Percentiles rank a stretch among this genome's conserved stretches.
phyloP scores from a whole-genome alignment of 2,329 filamentous ascomycete species.

The Cordyceps fumosorosea region DNA sequence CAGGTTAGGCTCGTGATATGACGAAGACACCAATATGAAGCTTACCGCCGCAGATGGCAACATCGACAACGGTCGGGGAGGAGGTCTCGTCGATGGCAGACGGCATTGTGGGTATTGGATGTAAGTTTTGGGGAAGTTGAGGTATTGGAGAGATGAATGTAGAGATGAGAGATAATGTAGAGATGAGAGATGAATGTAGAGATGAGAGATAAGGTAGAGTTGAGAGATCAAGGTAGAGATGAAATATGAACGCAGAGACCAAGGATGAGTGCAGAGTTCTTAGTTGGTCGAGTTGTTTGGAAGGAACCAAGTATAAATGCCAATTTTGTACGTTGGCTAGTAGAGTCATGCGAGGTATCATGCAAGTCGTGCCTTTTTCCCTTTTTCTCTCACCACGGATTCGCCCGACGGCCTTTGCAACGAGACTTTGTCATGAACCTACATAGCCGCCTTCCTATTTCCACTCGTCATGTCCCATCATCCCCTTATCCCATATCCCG shows the following conservation, averaged over 20 bases:
- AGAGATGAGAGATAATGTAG: too few species aligned
- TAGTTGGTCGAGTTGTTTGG: background rate
- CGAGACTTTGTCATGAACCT: too few species aligned
- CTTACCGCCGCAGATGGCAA: slow-evolving; percentile 32
- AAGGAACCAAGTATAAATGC: background rate
- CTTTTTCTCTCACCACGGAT: background rate
- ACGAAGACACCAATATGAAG: background rate
- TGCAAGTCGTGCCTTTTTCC: background rate
- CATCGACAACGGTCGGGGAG: slow-evolving; percentile 23
- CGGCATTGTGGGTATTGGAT: slow-evolving; percentile 2
- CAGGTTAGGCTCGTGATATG: background rate
- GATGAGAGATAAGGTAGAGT: too few species aligned
- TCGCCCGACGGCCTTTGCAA: too few species aligned
- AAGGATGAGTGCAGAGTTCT: background rate
- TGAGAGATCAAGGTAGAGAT: too few species aligned
- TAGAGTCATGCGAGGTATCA: background rate
- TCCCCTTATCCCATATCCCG: background rate
- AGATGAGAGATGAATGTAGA: too few species aligned
- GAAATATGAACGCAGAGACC: too few species aligned
- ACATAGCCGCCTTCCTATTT: too few species aligned
- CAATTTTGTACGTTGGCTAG: background rate
- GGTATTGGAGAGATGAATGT: background rate
- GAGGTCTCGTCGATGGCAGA: slow-evolving; percentile 3
- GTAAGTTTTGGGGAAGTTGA: background rate
- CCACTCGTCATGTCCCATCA: too few species aligned